Percentiles rank a stretch among this genome's conserved stretches.
phyloP scores from a whole-genome alignment of 352 stramenopile genomes.

The Globisporangium uncinulatum region DNA sequence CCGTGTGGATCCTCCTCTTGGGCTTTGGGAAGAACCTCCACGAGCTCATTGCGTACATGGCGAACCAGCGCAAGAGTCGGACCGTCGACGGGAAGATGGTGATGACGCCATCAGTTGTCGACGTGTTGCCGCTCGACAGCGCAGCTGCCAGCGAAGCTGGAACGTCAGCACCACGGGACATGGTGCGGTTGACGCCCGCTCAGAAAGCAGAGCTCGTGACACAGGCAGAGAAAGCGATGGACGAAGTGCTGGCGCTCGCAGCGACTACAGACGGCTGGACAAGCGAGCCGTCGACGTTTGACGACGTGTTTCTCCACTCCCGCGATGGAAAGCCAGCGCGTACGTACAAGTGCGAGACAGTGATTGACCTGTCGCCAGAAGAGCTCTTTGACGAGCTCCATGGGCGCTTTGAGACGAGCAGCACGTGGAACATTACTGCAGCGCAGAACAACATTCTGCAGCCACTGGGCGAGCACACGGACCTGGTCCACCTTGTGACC shows the following conservation, averaged over 20 bases:
- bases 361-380: slow-evolving; percentile 61
- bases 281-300: slow-evolving; percentile 49
- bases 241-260: slow-evolving; percentile 51
- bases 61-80: slow-evolving; percentile 14
- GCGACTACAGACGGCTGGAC: slow-evolving; percentile 53
- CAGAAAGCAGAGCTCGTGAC: slow-evolving; percentile 46
- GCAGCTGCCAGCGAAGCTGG: not conserved
- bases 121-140: not conserved
- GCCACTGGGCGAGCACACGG: slow-evolving; percentile 59
- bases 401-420: slow-evolving; percentile 68
- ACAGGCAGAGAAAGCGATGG: slow-evolving; percentile 35
- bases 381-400: slow-evolving; percentile 79
- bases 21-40: slow-evolving; percentile 73
- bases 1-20: slow-evolving; percentile 67
- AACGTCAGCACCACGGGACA: slow-evolving; percentile 24
- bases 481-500: slow-evolving; percentile 66
- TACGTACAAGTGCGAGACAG: slow-evolving; percentile 70
- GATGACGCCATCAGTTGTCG: slow-evolving; percentile 19
- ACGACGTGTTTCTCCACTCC: slow-evolving; percentile 59
- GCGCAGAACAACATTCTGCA: slow-evolving; percentile 73
- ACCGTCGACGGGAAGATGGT: slow-evolving; percentile 3
- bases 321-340: slow-evolving; percentile 65
- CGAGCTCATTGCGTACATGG: slow-evolving; percentile 36
- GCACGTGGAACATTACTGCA: slow-evolving; percentile 69
- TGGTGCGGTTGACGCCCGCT: slow-evolving; percentile 35